Base-by-base conservation (phyloP, 495 filamentous ascomycete species). In the Lasiosphaeris hirsuta region DNA sequence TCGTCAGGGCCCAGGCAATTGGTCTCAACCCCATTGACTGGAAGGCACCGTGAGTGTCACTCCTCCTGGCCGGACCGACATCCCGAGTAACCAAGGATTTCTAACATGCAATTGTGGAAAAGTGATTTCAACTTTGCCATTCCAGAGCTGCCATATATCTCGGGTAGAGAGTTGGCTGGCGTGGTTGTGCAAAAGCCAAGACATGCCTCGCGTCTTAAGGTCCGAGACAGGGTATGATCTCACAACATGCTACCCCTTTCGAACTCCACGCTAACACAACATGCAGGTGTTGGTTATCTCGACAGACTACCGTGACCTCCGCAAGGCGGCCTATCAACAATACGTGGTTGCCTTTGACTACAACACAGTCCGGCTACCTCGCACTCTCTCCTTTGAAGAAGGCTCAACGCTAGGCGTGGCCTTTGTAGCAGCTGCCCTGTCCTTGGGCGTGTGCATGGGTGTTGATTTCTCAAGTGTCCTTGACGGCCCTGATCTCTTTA, bases 21-120 rank as follows among this genome's bases (percentile, higher is more conserved):
- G 86, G 86, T 3, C 69, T 90, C 49, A 89, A 88, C 67, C 86
- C 85, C 3, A 81, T 88, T 46, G 86, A 90, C 66, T 89, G 86
- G 86, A 89, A 89, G 72, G 81, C 77, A 61, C 83, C 84, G 84
- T 86, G 75, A 36, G 77, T 77, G 40, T 35, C 19, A 8, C 23
- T 10, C 33, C 46, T 42, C 18, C 34, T 41, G 7, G 8, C 15
- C 5, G 23, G 23, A 30, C 33, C 9, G 19, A 23, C 10, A 10
- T 30, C 44, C 4, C 15, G n/a, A n/a, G 35, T 11, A 19, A 34
- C 46, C 23, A 35, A 49, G 13, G 23, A 2, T 19, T 50, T 48
- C 55, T 48, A 51, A 36, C 10, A 46, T 23, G 6, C 15, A 8
- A 8, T n/a, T 4, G 17, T 4, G 33, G 68, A 15, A n/a, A 52